Conservation (phyloP, 2,329 filamentous ascomycete genomes). For the Neofusicoccum sp. region DNA sequence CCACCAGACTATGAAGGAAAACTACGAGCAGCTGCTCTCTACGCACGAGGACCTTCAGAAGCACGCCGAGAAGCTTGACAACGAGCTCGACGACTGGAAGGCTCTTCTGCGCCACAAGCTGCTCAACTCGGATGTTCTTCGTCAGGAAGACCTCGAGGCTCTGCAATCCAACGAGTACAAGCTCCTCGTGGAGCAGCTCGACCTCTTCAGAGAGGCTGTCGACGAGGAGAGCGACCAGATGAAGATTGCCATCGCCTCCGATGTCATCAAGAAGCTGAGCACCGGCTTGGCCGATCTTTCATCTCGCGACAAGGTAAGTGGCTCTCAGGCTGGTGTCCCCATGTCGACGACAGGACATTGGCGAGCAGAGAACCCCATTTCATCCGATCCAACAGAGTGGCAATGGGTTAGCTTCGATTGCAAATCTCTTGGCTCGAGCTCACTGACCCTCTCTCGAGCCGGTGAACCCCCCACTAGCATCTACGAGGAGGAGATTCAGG, state of each 20-base stretch:
- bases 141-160: constrained; percentile 33
- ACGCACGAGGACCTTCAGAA: constrained; percentile 36
- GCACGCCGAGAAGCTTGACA: constrained; percentile 34
- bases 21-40: constrained; percentile 35
- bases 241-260: constrained; percentile 29
- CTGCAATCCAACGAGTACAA: constrained; percentile 33
- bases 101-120: constrained; percentile 34
- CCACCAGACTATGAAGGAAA: constrained; percentile 30
- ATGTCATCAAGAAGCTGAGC: constrained; percentile 36
- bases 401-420: neutral
- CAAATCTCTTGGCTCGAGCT: too few species aligned
- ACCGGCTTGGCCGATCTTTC: constrained; percentile 32
- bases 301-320: constrained; percentile 11
- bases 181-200: constrained; percentile 34
- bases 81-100: constrained; percentile 36
- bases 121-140: constrained; percentile 33
- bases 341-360: neutral
- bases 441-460: neutral
- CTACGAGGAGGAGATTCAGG: neutral
- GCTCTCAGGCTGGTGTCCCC: neutral
- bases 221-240: constrained; percentile 34
- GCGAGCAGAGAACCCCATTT: neutral
- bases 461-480: neutral
- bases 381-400: neutral
- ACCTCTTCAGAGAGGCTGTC: constrained; percentile 29